Conservation (phyloP, 2,329 filamentous ascomycete genomes). For the Xylaria sp. region DNA sequence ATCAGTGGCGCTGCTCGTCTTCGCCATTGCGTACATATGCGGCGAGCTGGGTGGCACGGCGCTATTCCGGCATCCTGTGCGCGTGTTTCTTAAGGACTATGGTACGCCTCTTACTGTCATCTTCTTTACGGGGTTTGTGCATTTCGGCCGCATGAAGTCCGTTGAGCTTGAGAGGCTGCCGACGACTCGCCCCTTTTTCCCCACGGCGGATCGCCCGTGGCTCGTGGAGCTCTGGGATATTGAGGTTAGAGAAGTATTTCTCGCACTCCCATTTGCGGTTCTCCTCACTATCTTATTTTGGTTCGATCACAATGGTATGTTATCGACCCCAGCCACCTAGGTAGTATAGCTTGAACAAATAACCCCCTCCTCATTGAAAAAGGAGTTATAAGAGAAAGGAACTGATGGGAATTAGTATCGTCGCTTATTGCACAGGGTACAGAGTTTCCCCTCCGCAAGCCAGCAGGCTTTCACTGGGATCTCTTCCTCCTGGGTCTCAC, state of each 20-base stretch:
- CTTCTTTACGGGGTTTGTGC: conserved; percentile 91
- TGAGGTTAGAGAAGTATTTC: conserved; percentile 76
- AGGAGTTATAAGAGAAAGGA: background rate
- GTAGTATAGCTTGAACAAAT: background rate
- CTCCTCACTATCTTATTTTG: conserved; percentile 87
- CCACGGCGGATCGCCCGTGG: conserved; percentile 79
- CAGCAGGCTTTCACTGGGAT: conserved; percentile 88
- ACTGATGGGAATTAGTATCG: conserved; percentile 65
- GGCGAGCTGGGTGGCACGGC: conserved; percentile 78
- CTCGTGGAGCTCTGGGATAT: conserved; percentile 86
- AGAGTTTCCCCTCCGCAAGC: conserved; percentile 83
- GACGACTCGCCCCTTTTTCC: conserved; percentile 80
- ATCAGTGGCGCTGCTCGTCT: conserved; percentile 79
- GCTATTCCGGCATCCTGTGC: conserved; percentile 78
- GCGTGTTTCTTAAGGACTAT: conserved; percentile 90
- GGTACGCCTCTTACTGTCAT: conserved; percentile 84
- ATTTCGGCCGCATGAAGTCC: conserved; percentile 82
- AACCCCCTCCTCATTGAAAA: background rate
- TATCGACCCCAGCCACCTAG: background rate
- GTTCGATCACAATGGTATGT: conserved; percentile 85
- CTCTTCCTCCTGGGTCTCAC: conserved; percentile 83
- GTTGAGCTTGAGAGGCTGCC: conserved; percentile 78
- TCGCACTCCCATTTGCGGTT: conserved; percentile 87
- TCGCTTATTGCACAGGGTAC: conserved; percentile 85
- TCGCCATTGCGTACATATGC: conserved; percentile 79